phyloP scores from a whole-genome alignment of 495 filamentous ascomycete genomes.

The Eremomyces bilateralis region DNA sequence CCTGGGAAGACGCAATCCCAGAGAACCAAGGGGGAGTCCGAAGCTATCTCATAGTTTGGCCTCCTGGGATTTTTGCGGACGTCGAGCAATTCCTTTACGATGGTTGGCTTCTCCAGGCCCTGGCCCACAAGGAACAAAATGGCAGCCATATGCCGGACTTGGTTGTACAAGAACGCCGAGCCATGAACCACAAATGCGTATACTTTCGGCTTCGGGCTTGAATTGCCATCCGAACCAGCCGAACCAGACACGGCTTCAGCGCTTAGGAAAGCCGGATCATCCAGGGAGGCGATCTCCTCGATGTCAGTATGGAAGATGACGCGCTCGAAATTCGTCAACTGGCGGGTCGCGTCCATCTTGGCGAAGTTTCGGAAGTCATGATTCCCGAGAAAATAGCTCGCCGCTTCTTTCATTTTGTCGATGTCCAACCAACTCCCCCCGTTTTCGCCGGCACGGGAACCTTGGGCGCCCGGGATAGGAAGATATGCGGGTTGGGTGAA shows the following conservation, averaged over 20 bases:
- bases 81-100: constrained; percentile 56
- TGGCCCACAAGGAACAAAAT: constrained; percentile 84
- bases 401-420: constrained; percentile 62
- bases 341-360: constrained; percentile 69
- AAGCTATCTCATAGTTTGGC: constrained; percentile 77
- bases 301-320: constrained; percentile 58
- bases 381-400: constrained; percentile 51
- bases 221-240: not conserved
- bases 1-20: constrained; percentile 85
- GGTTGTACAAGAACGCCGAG: constrained; percentile 94
- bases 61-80: constrained; percentile 30
- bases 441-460: constrained; percentile 14
- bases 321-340: constrained; percentile 60
- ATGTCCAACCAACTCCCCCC: constrained; percentile 50
- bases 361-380: constrained; percentile 98
- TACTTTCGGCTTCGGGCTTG: constrained; percentile 28
- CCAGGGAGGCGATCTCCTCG: constrained; percentile 28
- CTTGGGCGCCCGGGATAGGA: constrained; percentile 26
- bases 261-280: constrained; percentile 8
- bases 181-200: constrained; percentile 76
- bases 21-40: constrained; percentile 69
- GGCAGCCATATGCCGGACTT: constrained; percentile 78
- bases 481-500: constrained; percentile 82
- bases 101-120: constrained; percentile 50
- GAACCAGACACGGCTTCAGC: too few relatives aligned